Conservation (phyloP, 495 filamentous ascomycete genomes). For the Talaromyces stipitatus region DNA sequence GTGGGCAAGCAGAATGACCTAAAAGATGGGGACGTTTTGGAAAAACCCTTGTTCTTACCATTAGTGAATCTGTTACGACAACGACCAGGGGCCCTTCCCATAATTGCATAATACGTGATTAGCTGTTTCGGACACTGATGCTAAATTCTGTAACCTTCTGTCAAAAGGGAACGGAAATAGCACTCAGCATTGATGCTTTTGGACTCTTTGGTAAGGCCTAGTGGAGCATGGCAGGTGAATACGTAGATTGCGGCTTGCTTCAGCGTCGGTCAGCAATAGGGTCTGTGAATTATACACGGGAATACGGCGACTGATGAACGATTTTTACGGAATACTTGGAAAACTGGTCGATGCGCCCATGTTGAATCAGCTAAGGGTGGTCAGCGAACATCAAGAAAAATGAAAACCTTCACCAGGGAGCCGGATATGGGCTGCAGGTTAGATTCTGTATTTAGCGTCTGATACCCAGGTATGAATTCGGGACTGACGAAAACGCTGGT, state of each 20-base stretch:
- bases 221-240: background rate
- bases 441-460: too few relatives aligned
- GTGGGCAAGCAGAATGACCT: constrained; percentile 20
- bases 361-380: too few relatives aligned
- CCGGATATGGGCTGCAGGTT: too few relatives aligned
- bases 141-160: background rate
- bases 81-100: constrained; percentile 18
- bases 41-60: constrained; percentile 45
- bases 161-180: background rate
- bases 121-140: background rate
- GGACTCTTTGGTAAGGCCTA: background rate
- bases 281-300: background rate
- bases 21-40: constrained; percentile 14
- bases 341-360: too few relatives aligned
- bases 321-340: too few relatives aligned
- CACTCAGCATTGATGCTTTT: background rate
- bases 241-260: background rate
- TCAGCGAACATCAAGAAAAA: too few relatives aligned
- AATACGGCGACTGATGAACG: too few relatives aligned
- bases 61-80: constrained; percentile 46
- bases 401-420: too few relatives aligned
- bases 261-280: background rate
- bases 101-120: background rate
- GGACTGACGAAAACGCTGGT: too few relatives aligned
- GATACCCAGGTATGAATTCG: too few relatives aligned